Percentiles rank a stretch among this genome's conserved stretches.
Conservation (phyloP, 2,329 filamentous ascomycete genomes). For the Curvularia hawaiiensis region DNA sequence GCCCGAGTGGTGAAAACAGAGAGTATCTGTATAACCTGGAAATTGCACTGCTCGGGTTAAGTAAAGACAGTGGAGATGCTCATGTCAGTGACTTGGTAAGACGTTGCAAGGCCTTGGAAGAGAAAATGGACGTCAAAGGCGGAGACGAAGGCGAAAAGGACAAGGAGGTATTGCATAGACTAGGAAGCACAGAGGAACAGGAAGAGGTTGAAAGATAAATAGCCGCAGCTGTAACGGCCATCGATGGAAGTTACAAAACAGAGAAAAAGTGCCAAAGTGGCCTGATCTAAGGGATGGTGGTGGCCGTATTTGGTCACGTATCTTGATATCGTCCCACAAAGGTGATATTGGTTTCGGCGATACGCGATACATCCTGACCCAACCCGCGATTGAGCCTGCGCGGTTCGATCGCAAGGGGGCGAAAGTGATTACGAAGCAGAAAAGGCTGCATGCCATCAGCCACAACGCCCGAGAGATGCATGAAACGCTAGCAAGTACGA, state of each 20-base stretch:
- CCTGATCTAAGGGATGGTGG: not conserved
- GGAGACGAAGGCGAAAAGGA: slow-evolving; percentile 28
- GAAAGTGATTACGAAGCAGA: slow-evolving; percentile 18
- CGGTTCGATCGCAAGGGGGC: not conserved
- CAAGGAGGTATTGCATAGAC: slow-evolving; percentile 46
- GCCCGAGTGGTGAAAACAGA: slow-evolving; percentile 85
- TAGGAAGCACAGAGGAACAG: slow-evolving; percentile 61
- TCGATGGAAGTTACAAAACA: not conserved
- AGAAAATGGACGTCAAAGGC: slow-evolving; percentile 26
- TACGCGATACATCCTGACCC: not conserved
- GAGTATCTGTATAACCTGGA: slow-evolving; percentile 89
- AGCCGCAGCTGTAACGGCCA: not conserved
- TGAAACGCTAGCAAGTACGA: slow-evolving; percentile 2
- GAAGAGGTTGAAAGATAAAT: slow-evolving; percentile 62
- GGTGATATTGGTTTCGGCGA: not conserved
- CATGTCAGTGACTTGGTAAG: slow-evolving; percentile 84
- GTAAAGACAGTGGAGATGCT: slow-evolving; percentile 76
- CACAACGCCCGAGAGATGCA: slow-evolving; percentile 14
- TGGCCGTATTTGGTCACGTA: not conserved
- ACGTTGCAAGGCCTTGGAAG: slow-evolving; percentile 70
- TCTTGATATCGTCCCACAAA: not conserved
- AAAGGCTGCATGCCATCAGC: slow-evolving; percentile 11
- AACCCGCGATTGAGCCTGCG: too few relatives aligned
- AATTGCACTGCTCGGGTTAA: slow-evolving; percentile 72
- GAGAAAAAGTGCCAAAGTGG: not conserved